phyloP scores from a whole-genome alignment of 75 land plant genomes.

The Selaginella tamariscina region DNA sequence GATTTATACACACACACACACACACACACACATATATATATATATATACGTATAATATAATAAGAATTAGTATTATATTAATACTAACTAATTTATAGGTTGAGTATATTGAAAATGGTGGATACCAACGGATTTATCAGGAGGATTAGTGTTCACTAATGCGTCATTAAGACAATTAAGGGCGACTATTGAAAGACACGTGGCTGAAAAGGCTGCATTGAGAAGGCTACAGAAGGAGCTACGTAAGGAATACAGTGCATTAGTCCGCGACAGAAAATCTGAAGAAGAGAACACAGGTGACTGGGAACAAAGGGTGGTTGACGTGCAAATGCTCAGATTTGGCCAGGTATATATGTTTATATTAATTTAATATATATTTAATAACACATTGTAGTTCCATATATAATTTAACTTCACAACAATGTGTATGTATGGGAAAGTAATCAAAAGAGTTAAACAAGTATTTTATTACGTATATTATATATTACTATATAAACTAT shows the following conservation, averaged over 20 bases:
- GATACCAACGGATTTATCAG: conserved; percentile 27
- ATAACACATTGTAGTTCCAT: too few species aligned
- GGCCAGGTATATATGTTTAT: conserved; percentile 34
- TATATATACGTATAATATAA: too few species aligned
- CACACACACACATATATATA: too few species aligned
- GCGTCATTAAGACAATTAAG: conserved; percentile 15
- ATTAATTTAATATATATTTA: too few species aligned
- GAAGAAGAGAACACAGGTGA: conserved; percentile 20
- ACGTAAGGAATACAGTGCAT: conserved; percentile 17
- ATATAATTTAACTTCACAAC: too few species aligned
- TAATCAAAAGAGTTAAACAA: too few species aligned
- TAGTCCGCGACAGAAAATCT: conserved; percentile 19
- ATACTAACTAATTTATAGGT: too few species aligned
- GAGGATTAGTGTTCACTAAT: conserved; percentile 22
- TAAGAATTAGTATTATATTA: too few species aligned
- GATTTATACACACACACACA: too few species aligned
- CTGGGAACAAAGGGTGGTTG: conserved; percentile 21
- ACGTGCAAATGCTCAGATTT: conserved; percentile 33
- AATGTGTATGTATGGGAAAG: too few species aligned
- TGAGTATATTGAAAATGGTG: conserved; percentile 23
- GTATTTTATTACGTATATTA: too few species aligned
- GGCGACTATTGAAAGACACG: conserved; percentile 20
- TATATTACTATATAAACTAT: too few species aligned
- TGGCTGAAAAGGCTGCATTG: conserved; percentile 19
- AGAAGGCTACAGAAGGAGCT: conserved; percentile 30